Conservation (phyloP, 106 monocot genomes). For the Iris macrosiphon region DNA sequence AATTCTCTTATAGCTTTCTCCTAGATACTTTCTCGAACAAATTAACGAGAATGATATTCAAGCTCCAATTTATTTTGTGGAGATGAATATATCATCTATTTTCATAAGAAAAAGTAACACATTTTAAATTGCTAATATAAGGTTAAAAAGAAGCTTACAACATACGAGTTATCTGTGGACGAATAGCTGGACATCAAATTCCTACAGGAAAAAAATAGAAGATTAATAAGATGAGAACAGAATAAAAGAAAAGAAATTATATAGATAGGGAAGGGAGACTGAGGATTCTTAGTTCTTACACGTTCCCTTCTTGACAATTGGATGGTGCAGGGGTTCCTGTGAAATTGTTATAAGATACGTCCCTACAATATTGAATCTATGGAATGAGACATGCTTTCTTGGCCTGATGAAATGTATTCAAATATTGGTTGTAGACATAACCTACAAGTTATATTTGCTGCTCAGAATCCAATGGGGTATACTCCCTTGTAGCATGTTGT, state of each 20-base stretch:
- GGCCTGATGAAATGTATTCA: background rate
- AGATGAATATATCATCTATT: too few species aligned
- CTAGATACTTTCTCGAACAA: too few species aligned
- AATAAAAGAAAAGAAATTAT: background rate
- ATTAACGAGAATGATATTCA: too few species aligned
- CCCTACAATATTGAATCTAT: conserved; percentile 47
- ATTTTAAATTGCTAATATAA: too few species aligned
- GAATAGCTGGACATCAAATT: conserved; percentile 42
- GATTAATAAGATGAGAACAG: background rate
- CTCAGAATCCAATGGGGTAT: conserved; percentile 66
- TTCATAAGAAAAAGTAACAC: too few species aligned
- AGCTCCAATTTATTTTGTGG: too few species aligned
- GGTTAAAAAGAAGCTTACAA: conserved; percentile 16
- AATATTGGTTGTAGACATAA: background rate
- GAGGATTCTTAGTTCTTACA: conserved; percentile 18
- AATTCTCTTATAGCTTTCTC: too few species aligned
- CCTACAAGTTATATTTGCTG: conserved; percentile 46
- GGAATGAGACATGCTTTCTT: too few species aligned
- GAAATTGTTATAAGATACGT: conserved; percentile 64
- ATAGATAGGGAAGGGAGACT: background rate
- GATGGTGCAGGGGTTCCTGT: conserved; percentile 1
- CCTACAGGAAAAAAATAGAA: conserved; percentile 14
- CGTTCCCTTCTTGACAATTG: conserved; percentile 13
- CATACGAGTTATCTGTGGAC: conserved; percentile 10
- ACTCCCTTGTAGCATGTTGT: conserved; percentile 60